Percentiles rank a stretch among this genome's conserved stretches.
These are phyloP conservation scores for Jackrogersella minutella DNA, from an alignment of 495 filamentous ascomycete genomes.

Conservation along the genomic window DNA sequence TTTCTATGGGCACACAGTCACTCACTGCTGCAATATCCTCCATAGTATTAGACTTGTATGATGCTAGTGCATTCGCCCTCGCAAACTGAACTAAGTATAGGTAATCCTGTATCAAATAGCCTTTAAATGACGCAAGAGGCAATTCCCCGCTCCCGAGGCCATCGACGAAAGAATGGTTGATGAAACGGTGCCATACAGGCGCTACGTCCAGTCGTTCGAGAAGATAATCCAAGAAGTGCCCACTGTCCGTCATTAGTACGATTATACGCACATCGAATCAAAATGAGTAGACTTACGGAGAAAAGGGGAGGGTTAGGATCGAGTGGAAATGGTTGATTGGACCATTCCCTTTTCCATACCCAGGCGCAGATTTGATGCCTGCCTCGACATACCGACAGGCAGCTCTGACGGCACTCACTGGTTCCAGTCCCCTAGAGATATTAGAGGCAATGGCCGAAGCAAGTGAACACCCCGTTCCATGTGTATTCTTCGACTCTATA, in stretches of 20 bases:
- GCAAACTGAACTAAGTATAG: constrained; percentile 90
- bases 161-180: constrained; percentile 80
- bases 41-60: constrained; percentile 80
- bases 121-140: constrained; percentile 75
- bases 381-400: constrained; percentile 84
- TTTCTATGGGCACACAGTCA: constrained; percentile 1
- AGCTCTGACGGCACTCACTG: constrained; percentile 69
- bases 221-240: constrained; percentile 83
- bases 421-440: constrained; percentile 67
- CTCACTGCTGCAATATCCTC: constrained; percentile 72
- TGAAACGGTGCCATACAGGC: constrained; percentile 73
- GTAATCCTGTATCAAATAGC: constrained; percentile 90
- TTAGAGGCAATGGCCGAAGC: constrained; percentile 95
- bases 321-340: constrained; percentile 97
- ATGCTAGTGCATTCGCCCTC: constrained; percentile 80
- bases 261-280: constrained; percentile 9
- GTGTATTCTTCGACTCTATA: constrained; percentile 78
- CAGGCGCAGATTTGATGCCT: constrained; percentile 78
- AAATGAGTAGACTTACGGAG: constrained; percentile 68
- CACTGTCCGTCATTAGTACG: constrained; percentile 57
- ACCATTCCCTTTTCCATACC: constrained; percentile 81
- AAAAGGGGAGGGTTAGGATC: constrained; percentile 77
- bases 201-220: constrained; percentile 78
- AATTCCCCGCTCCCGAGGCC: constrained; percentile 78
- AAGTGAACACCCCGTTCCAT: constrained; percentile 94